A percentile compares a stretch with the other conserved stretches of the same genome.
Evolutionary conservation across 1,139 yeast species (phyloP).

Genomic region (Waltiozyma sp.): DNA sequence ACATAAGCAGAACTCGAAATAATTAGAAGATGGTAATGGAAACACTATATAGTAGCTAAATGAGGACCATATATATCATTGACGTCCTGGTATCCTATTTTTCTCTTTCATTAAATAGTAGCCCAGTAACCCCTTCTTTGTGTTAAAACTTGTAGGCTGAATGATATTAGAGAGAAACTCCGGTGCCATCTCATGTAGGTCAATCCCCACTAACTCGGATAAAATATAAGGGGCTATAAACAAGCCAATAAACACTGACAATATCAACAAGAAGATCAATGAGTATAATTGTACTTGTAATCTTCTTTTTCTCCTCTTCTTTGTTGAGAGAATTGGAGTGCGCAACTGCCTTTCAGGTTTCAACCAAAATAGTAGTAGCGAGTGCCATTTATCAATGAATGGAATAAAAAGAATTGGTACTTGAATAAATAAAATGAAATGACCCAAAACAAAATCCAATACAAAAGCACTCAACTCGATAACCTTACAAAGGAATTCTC

Average conservation of each 20-base stretch:
- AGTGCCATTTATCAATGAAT: slow-evolving; percentile 46
- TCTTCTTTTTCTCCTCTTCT: slow-evolving; percentile 81
- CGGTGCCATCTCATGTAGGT: slow-evolving; percentile 30
- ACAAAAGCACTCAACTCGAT: slow-evolving; percentile 46
- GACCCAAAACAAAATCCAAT: slow-evolving; percentile 42
- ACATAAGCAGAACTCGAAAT: no score
- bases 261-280: slow-evolving; percentile 26
- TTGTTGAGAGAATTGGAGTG: slow-evolving; percentile 48
- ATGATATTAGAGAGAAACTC: slow-evolving; percentile 24
- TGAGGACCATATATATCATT: neutral
- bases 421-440: slow-evolving; percentile 37
- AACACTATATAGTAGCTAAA: no score
- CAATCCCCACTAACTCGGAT: slow-evolving; percentile 25
- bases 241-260: slow-evolving; percentile 22
- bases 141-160: slow-evolving; percentile 30
- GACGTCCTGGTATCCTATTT: neutral
- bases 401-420: slow-evolving; percentile 46
- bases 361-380: slow-evolving; percentile 49
- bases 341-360: slow-evolving; percentile 41
- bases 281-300: slow-evolving; percentile 24
- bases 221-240: slow-evolving; percentile 31
- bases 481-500: slow-evolving; percentile 44
- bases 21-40: no score
- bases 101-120: slow-evolving; percentile 6
- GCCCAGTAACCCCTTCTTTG: slow-evolving; percentile 30